These are phyloP conservation scores for Diplodia mutila DNA, from an alignment of 2,329 filamentous ascomycete genomes.

Conservation along the genomic window DNA sequence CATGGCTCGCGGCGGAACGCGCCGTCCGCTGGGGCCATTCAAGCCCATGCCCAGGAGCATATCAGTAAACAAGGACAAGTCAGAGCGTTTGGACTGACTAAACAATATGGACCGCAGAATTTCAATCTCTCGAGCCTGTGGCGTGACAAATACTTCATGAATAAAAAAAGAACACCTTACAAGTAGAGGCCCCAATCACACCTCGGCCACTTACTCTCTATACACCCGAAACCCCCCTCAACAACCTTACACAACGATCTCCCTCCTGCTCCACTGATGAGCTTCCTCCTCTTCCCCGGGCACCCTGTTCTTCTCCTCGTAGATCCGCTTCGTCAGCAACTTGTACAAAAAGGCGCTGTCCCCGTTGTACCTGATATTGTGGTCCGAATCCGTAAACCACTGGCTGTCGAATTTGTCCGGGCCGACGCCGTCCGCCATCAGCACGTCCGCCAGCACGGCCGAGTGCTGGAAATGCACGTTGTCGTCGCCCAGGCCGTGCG, in stretches of 20 bases:
- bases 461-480: slow-evolving; percentile 73
- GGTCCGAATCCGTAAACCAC: slow-evolving; percentile 64
- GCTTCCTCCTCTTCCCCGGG: background rate
- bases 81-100: too few species aligned
- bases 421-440: slow-evolving; percentile 62
- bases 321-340: slow-evolving; percentile 64
- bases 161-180: too few species aligned
- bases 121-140: too few species aligned
- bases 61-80: too few species aligned
- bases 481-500: slow-evolving; percentile 70
- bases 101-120: too few species aligned
- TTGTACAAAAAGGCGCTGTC: slow-evolving; percentile 63
- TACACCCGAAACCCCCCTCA: too few species aligned
- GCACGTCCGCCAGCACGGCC: slow-evolving; percentile 63
- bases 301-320: slow-evolving; percentile 61
- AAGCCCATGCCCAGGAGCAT: too few species aligned
- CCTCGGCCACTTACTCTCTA: too few species aligned
- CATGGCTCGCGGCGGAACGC: too few species aligned
- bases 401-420: slow-evolving; percentile 66
- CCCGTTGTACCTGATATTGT: slow-evolving; percentile 62
- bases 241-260: background rate
- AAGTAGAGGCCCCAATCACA: too few species aligned
- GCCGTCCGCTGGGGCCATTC: too few species aligned
- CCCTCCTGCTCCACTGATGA: slow-evolving; percentile 15
- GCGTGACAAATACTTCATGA: too few species aligned